Evolutionary conservation across 2,329 filamentous ascomycete genomes (phyloP).

Genomic region (Pestalotiopsis sp.): DNA sequence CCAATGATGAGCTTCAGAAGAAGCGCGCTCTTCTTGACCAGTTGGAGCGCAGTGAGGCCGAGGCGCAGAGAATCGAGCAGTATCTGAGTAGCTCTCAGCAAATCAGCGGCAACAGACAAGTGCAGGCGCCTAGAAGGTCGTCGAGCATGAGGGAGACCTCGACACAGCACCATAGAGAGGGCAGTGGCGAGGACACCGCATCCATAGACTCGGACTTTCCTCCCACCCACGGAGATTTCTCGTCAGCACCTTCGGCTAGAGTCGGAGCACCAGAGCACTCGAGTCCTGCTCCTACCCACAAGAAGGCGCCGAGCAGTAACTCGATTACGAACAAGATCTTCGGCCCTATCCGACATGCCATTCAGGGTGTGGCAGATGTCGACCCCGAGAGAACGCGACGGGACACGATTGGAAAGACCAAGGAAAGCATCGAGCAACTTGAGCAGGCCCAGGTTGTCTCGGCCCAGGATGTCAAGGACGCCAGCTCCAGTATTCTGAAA

Average conservation of each 20-base stretch:
- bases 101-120: slow-evolving; percentile 35
- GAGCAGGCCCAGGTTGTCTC: slow-evolving; percentile 90
- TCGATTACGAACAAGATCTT: slow-evolving; percentile 95
- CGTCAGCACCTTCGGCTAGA: slow-evolving; percentile 70
- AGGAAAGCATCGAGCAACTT: slow-evolving; percentile 81
- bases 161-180: slow-evolving; percentile 55
- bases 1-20: slow-evolving; percentile 87
- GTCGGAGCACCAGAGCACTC: slow-evolving; percentile 68
- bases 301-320: slow-evolving; percentile 81
- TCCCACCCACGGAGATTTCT: slow-evolving; percentile 77
- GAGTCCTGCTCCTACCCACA: slow-evolving; percentile 59
- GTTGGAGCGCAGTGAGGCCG: slow-evolving; percentile 89
- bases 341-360: slow-evolving; percentile 90
- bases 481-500: slow-evolving; percentile 82
- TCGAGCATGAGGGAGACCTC: slow-evolving; percentile 56
- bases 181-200: slow-evolving; percentile 74
- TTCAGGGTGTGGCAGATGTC: slow-evolving; percentile 94
- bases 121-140: slow-evolving; percentile 68
- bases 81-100: slow-evolving; percentile 79
- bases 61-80: slow-evolving; percentile 91
- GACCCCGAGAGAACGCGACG: slow-evolving; percentile 91
- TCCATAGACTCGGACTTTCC: slow-evolving; percentile 97
- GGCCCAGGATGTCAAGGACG: slow-evolving; percentile 90
- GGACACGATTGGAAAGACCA: slow-evolving; percentile 94
- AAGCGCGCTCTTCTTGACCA: slow-evolving; percentile 82